phyloP scores from a whole-genome alignment of 1,284 basidiomycete species.

The Spongispora temasekensis region DNA sequence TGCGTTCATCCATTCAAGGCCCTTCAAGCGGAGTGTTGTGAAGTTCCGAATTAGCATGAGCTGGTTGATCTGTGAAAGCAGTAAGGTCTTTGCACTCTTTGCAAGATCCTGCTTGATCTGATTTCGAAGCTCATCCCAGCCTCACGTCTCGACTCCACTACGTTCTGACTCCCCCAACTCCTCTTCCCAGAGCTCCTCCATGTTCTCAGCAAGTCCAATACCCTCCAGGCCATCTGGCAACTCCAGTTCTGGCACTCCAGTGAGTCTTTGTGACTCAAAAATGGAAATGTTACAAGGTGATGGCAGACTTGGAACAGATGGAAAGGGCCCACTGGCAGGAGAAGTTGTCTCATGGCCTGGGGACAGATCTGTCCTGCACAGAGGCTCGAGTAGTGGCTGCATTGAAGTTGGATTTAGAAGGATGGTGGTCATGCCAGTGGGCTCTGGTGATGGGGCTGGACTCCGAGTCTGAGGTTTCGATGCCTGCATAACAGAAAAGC shows the following conservation, averaged over 20 bases:
- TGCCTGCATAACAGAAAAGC: too few relatives aligned
- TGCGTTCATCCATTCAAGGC: slow-evolving; percentile 25
- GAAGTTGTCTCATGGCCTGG: too few relatives aligned
- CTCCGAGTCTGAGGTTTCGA: too few relatives aligned
- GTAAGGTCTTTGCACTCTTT: slow-evolving; percentile 21
- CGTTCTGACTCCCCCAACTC: neutral
- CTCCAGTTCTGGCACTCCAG: neutral
- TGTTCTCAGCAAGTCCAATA: neutral
- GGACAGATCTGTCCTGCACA: too few relatives aligned
- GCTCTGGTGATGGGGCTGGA: too few relatives aligned
- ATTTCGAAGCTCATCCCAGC: neutral
- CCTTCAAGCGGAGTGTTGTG: slow-evolving; percentile 38
- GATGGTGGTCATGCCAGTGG: too few relatives aligned
- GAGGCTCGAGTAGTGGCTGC: too few relatives aligned
- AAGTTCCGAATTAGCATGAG: slow-evolving; percentile 38
- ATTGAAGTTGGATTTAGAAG: too few relatives aligned
- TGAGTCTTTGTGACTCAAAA: neutral
- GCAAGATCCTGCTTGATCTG: slow-evolving; percentile 18
- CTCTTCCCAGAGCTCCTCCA: neutral
- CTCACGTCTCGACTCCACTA: neutral
- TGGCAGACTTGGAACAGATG: too few relatives aligned
- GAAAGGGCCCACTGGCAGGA: too few relatives aligned
- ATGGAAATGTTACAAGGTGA: too few relatives aligned
- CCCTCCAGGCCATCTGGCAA: neutral
- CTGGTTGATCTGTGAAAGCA: slow-evolving; percentile 35